Base-by-base conservation (phyloP, 371 early-diverging fungal genomes). In the Apophysomyces variabilis region DNA sequence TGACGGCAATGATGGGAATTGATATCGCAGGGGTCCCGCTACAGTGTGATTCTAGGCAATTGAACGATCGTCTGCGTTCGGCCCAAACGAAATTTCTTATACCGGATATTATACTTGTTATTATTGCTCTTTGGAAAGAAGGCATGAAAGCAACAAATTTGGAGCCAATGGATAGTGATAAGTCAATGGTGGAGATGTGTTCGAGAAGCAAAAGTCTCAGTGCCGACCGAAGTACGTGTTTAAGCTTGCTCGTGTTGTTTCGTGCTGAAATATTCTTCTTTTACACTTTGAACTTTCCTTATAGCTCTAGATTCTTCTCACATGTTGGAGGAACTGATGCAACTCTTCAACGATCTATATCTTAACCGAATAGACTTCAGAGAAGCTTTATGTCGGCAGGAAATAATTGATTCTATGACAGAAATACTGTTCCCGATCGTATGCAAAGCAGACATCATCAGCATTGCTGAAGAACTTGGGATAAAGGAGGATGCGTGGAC, bases 1-100 rank as follows among this genome's bases (percentile, higher is more conserved):
- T 89, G 5, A 62, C 85, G 2, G 79, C 85, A 45, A 68, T 91
- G 62, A 74, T 90, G 54, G 91, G 91, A 0, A 71, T 86, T 0
- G 90, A 91, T 66, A 72, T 90, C 37, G 71, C 76, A 3, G 77
- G 78, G 1, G 77, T 85, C 12, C 87, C 89, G 1, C 56, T 87
- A 21, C 70, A 70, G 0, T 76, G 83, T 58, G 85, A 90, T 64
- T 73, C 87, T n/a, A 71, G 66, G 8, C 41, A 64, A 8, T 69
- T 56, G 37, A 68, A 61, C 26, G 59, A 32, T 62, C 67, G 36
- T 26, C 64, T 57, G 60, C 66, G 41, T 16, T 26, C 38, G 38
- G 54, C 26, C 32, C 43, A 32, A 26, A 12, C 65, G 14, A 62
- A 46, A 37, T n/a, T 58, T 38, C 11, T 65, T 37, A 69, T 82